Evolutionary conservation across 805 yeast genomes (phyloP).

Genomic region (Saturnispora zaruensis): DNA sequence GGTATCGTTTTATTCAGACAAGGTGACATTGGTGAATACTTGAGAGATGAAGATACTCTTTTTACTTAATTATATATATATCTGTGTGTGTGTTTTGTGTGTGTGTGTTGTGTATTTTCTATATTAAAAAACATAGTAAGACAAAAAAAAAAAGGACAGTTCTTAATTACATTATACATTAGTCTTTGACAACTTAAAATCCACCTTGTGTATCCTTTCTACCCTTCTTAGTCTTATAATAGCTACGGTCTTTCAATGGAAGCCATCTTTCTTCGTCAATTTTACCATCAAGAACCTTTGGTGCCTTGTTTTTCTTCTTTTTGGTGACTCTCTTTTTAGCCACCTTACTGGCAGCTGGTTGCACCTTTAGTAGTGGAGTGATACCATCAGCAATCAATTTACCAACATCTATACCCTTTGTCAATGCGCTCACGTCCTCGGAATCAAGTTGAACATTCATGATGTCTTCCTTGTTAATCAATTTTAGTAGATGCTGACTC

Average conservation of each 20-base stretch:
- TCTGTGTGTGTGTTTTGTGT: neutral
- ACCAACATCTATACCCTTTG: constrained; percentile 26
- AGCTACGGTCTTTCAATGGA: constrained; percentile 76
- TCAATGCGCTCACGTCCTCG: constrained; percentile 22
- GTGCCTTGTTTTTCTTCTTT: constrained; percentile 24
- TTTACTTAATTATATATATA: constrained; percentile 47
- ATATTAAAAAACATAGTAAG: neutral
- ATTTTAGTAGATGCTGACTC: constrained; percentile 25
- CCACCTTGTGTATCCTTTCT: constrained; percentile 63
- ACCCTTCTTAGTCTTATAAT: constrained; percentile 71
- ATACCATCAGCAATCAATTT: constrained; percentile 24
- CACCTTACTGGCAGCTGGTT: constrained; percentile 9
- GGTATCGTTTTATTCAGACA: constrained; percentile 94
- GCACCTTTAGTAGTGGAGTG: constrained; percentile 17
- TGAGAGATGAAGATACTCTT: constrained; percentile 95
- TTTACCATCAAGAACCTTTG: constrained; percentile 19
- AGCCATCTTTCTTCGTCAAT: constrained; percentile 83
- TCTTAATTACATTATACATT: neutral
- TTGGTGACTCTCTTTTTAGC: neutral
- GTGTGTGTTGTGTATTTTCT: neutral
- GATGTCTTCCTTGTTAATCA: constrained; percentile 16
- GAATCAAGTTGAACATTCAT: constrained; percentile 10
- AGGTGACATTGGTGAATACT: constrained; percentile 93
- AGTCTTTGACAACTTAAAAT: constrained; percentile 12
- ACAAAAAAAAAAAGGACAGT: neutral